Percentiles rank a stretch among this genome's conserved stretches.
Evolutionary conservation across 495 filamentous ascomycete species (phyloP).

Genomic region (Aspergillus ellipticus): DNA sequence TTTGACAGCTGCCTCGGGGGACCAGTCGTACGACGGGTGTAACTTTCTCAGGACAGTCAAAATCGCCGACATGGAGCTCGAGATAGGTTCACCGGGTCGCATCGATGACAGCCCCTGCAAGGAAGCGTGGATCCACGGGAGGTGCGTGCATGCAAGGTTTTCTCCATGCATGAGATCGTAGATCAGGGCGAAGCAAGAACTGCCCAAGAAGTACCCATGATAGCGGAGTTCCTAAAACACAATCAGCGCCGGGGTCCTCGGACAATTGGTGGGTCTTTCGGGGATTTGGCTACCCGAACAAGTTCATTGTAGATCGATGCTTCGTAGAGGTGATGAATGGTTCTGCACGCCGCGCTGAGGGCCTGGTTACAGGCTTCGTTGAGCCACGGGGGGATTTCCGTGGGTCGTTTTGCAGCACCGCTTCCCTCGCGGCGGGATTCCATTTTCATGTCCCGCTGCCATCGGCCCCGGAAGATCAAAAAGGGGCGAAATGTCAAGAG

Average conservation of each 20-base stretch:
- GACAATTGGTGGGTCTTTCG: background rate
- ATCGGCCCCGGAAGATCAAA: constrained; percentile 42
- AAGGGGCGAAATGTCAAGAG: constrained; percentile 45
- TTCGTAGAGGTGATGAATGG: constrained; percentile 36
- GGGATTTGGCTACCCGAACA: constrained; percentile 25
- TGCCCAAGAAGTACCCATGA: constrained; percentile 39
- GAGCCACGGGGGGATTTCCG: constrained; percentile 38
- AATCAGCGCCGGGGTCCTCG: background rate
- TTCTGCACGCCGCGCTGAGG: constrained; percentile 32
- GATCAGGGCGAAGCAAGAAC: constrained; percentile 35
- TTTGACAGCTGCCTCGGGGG: background rate
- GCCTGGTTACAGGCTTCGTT: constrained; percentile 43
- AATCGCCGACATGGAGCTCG: constrained; percentile 30
- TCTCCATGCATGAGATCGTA: constrained; percentile 40
- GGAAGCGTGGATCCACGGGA: constrained; percentile 40
- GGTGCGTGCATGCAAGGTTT: constrained; percentile 26
- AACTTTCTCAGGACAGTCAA: constrained; percentile 34
- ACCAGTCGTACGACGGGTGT: constrained; percentile 35
- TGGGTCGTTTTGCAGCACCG: constrained; percentile 17
- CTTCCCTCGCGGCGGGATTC: constrained; percentile 8
- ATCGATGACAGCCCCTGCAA: constrained; percentile 31
- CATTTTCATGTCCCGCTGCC: constrained; percentile 29
- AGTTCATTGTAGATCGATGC: constrained; percentile 33
- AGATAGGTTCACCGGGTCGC: constrained; percentile 28
- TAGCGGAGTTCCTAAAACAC: constrained; percentile 35